Percentiles rank a stretch among this genome's conserved stretches.
These are phyloP conservation scores for Epithele typhae DNA, from an alignment of 768 basidiomycete species.

Conservation along the genomic window DNA sequence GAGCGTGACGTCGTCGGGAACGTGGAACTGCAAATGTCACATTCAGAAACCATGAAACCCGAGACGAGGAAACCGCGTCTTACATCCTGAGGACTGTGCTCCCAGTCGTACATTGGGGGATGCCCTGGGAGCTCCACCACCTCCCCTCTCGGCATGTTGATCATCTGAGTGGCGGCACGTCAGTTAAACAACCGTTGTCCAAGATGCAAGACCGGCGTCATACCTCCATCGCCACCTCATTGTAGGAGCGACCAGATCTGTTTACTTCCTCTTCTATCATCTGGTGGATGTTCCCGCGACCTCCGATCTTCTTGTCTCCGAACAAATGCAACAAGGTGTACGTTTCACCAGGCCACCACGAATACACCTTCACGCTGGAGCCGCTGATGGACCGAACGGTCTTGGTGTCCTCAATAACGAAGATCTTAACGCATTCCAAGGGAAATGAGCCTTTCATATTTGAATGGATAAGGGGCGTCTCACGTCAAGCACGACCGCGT, in stretches of 20 bases:
- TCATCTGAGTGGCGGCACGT: neutral
- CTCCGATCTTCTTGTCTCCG: conserved; percentile 6
- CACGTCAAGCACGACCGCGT: conserved; percentile 8
- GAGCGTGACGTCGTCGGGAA: neutral
- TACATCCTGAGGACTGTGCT: conserved; percentile 2
- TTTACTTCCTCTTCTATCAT: neutral
- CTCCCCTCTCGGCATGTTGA: neutral
- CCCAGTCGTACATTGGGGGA: conserved; percentile 2
- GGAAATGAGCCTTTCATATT: no score
- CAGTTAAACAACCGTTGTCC: neutral
- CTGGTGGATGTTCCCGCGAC: neutral
- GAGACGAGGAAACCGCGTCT: neutral
- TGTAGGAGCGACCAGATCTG: neutral
- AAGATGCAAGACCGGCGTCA: neutral
- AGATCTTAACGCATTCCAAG: no score
- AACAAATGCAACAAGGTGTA: conserved; percentile 3
- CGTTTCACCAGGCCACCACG: neutral
- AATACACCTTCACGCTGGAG: conserved; percentile 3
- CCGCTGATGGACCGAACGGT: neutral
- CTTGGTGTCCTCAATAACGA: neutral
- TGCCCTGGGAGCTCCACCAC: neutral
- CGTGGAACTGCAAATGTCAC: neutral
- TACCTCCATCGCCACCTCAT: neutral
- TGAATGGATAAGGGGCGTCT: neutral
- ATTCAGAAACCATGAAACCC: neutral